Evolutionary conservation across 1,139 yeast genomes (phyloP), one percentile per base, ranked within the genome.

Genomic region (Schizosaccharomyces versatilis): DNA sequence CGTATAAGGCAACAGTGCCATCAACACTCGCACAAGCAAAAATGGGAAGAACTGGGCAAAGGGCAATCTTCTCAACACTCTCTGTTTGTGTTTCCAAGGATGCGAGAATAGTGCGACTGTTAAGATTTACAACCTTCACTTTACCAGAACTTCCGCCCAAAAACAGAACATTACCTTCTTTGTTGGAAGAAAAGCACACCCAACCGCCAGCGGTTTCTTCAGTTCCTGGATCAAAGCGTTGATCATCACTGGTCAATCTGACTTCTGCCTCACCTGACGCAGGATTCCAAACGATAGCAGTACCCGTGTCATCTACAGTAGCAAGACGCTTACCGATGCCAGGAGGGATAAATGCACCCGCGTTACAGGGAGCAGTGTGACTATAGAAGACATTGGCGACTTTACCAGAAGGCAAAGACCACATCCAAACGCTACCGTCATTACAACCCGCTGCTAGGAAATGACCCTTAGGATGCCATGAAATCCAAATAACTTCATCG

Each of bases 361-460:
- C 80, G 60, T 73, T 73, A 60, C 78, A 78, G 39, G 77, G 77
- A 53, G 57, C 56, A 6, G 76, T 73, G 76, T 70, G 59, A 83
- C 79, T 69, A 84, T 96, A 40, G 80, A 77, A 65, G 78, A 81
- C 36, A 94, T 90, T 51, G 75, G 53, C 73, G 24, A 51, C 56
- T 42, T 60, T 59, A 36, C 60, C 58, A 14, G 67, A 64, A 48
- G 76, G 76, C 53, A 86, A 74, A 63, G 81, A 83, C 66, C 85
- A 90, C 39, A 83, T 86, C 95, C 96, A 90, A 12, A 88, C 94
- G 0, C 95, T 81, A 1, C 98, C 97, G 66, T 88, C 96, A 9
- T 73, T 72, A 44, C 88, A 90, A 58, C 98, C 97, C 64, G 85
- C 84, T n/a, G 97, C 96, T 70, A 90, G 84, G 57, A 80, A 76